Evolutionary conservation across 2,329 filamentous ascomycete species (phyloP).

Genomic region (Venturiaceae sp.): DNA sequence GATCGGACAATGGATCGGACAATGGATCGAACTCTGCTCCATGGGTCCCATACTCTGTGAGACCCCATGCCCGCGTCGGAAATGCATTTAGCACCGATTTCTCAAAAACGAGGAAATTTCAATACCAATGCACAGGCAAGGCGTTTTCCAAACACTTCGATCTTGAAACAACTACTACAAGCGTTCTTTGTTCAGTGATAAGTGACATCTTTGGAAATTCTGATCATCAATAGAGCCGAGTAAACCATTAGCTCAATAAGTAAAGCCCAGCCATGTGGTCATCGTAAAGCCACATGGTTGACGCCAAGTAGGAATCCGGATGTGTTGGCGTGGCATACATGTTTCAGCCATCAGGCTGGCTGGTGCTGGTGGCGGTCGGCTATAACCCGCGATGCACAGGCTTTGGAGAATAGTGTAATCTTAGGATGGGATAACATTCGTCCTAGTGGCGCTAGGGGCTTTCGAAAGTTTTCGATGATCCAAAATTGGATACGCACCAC

Average conservation of each 20-base stretch:
- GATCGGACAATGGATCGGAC: too few species aligned
- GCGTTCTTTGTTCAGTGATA: not conserved
- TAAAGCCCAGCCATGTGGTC: not conserved
- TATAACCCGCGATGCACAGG: not conserved
- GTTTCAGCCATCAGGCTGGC: not conserved
- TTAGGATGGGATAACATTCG: not conserved
- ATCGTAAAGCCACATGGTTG: not conserved
- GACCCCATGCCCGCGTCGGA: not conserved
- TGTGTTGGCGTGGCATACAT: not conserved
- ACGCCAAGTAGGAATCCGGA: not conserved
- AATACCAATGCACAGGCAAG: not conserved
- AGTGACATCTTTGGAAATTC: not conserved
- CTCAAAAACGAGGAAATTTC: not conserved
- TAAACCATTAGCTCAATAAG: not conserved
- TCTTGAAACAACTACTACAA: not conserved
- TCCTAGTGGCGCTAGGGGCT: not conserved
- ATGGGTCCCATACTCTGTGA: not conserved
- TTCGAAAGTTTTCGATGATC: not conserved
- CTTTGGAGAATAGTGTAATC: not conserved
- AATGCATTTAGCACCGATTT: not conserved
- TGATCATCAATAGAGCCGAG: not conserved
- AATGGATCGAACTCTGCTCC: not conserved
- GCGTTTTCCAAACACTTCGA: not conserved
- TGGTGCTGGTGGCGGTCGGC: not conserved
- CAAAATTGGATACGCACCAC: not conserved